A percentile compares a stretch with the other conserved stretches of the same genome.
Evolutionary conservation across 116 monocot species (phyloP).

Genomic region (Trichopus zeylanicus): DNA sequence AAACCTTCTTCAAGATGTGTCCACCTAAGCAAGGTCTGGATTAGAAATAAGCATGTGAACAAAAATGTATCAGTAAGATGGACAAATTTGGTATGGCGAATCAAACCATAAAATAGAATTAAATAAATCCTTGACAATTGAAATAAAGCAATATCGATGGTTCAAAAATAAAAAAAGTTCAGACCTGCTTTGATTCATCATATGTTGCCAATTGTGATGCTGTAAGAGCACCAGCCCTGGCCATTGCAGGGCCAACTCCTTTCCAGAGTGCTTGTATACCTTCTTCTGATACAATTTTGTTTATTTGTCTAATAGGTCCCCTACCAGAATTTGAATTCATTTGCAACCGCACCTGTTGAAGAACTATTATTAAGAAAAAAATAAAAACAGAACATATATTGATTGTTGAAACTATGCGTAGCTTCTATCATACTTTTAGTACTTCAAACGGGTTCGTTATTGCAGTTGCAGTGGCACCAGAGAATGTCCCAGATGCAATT

Average conservation of each 20-base stretch:
- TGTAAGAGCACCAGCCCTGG: constrained; percentile 78
- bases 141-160: background rate
- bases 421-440: constrained; percentile 51
- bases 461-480: constrained; percentile 83
- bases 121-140: background rate
- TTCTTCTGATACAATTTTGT: constrained; percentile 44
- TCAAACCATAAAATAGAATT: no score
- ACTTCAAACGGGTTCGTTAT: constrained; percentile 91
- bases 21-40: constrained; percentile 67
- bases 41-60: constrained; percentile 2
- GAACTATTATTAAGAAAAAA: constrained; percentile 2
- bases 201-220: constrained; percentile 94
- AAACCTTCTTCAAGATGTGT: constrained; percentile 86
- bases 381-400: background rate
- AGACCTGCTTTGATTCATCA: constrained; percentile 96
- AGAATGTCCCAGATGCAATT: constrained; percentile 82
- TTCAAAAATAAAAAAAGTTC: background rate
- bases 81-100: no score
- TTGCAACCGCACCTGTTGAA: constrained; percentile 71
- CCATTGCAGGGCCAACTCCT: constrained; percentile 95
- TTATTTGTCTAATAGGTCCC: constrained; percentile 43
- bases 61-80: background rate
- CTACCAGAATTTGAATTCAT: constrained; percentile 51
- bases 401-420: background rate
- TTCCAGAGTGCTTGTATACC: constrained; percentile 85